phyloP scores from a whole-genome alignment of 768 basidiomycete species.

The Omphalotus guepiniiformis region DNA sequence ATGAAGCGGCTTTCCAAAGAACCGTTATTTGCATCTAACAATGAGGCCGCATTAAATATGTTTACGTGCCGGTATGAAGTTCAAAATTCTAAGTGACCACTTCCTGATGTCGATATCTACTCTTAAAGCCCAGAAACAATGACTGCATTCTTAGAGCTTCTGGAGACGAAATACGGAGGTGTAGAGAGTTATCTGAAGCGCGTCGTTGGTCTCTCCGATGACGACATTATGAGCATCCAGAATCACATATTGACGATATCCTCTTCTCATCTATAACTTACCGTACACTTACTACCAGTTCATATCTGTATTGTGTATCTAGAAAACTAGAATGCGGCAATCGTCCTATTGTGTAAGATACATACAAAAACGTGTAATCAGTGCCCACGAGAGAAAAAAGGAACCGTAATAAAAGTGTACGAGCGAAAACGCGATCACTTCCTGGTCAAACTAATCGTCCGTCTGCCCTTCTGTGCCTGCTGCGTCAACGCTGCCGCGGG shows the following conservation, averaged over 20 bases:
- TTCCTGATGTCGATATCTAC: neutral
- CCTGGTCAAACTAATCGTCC: conserved; percentile 37
- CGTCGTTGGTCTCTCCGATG: conserved; percentile 54
- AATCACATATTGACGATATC: conserved; percentile 28
- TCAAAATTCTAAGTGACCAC: conserved; percentile 1
- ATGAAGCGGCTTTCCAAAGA: conserved; percentile 65
- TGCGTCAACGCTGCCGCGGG: conserved; percentile 11
- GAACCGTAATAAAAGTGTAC: too few relatives aligned
- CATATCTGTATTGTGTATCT: neutral
- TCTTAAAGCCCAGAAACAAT: conserved; percentile 63
- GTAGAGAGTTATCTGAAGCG: conserved; percentile 58
- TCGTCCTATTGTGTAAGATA: neutral
- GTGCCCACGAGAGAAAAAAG: neutral
- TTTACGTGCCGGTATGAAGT: conserved; percentile 64
- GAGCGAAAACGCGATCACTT: too few relatives aligned
- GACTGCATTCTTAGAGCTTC: conserved; percentile 59
- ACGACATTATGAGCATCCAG: conserved; percentile 56
- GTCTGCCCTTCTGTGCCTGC: conserved; percentile 34
- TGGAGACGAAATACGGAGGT: conserved; percentile 65
- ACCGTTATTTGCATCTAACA: conserved; percentile 69
- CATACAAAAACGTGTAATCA: neutral
- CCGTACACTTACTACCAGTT: neutral
- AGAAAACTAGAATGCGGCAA: neutral
- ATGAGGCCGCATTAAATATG: conserved; percentile 78
- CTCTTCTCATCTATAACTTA: neutral